Percentiles rank a stretch among this genome's conserved stretches.
These are phyloP conservation scores for Fonsecaea multimorphosa DNA, from an alignment of 2,329 filamentous ascomycete species.

Conservation along the genomic window DNA sequence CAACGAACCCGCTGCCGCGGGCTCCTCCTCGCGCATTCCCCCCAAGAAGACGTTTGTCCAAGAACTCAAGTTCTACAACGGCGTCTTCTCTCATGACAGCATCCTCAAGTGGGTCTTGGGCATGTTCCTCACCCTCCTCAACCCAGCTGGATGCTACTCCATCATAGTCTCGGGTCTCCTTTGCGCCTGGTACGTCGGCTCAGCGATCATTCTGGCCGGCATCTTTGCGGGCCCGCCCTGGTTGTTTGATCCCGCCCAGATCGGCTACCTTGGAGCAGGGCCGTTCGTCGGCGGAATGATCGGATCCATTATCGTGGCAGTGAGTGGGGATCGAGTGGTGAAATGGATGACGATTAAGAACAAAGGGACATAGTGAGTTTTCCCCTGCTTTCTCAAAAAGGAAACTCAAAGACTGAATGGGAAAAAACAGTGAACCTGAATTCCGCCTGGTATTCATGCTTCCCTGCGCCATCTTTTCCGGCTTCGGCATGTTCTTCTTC, in stretches of 20 bases:
- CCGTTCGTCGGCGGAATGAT: conserved; percentile 33
- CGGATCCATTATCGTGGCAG: conserved; percentile 50
- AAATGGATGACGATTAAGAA: conserved; percentile 51
- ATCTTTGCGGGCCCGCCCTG: conserved; percentile 44
- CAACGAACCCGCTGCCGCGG: conserved; percentile 4
- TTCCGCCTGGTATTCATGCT: conserved; percentile 42
- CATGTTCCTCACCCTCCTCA: conserved; percentile 43
- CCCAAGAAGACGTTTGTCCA: conserved; percentile 35
- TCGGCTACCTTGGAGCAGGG: conserved; percentile 39
- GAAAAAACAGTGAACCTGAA: conserved; percentile 40
- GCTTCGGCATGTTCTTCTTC: conserved; percentile 42
- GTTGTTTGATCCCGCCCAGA: conserved; percentile 41
- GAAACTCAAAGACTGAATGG: not conserved
- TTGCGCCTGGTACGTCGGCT: conserved; percentile 40
- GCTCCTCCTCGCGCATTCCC: conserved; percentile 8
- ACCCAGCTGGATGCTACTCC: conserved; percentile 42
- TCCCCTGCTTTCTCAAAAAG: too few relatives aligned
- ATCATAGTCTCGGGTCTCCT: conserved; percentile 33
- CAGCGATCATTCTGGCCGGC: conserved; percentile 42
- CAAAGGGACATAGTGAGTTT: conserved; percentile 46
- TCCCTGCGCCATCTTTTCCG: conserved; percentile 34
- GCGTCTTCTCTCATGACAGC: conserved; percentile 30
- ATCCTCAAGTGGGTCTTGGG: conserved; percentile 41
- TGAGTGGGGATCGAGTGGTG: conserved; percentile 43
- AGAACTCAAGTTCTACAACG: conserved; percentile 36